phyloP scores from a whole-genome alignment of 306 rosid genomes.

The Abrus pulchellus region DNA sequence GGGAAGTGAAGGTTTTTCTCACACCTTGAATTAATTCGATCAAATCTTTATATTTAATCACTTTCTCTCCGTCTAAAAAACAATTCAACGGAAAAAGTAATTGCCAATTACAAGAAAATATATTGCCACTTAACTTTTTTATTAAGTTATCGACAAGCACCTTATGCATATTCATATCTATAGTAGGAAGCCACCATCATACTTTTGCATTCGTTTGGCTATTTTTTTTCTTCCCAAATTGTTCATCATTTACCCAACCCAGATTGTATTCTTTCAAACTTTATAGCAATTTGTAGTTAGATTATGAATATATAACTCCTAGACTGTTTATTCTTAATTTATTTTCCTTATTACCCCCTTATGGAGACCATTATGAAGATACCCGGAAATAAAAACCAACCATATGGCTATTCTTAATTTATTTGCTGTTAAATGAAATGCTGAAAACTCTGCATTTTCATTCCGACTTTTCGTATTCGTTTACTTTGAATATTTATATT shows the following conservation, averaged over 20 bases:
- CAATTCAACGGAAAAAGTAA: background rate
- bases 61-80: background rate
- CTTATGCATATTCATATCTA: background rate
- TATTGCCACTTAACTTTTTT: background rate
- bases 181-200: background rate
- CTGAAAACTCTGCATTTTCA: background rate
- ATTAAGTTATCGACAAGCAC: background rate
- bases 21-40: background rate
- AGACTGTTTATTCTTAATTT: too few species aligned
- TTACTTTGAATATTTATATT: background rate
- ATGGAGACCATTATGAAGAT: too few species aligned
- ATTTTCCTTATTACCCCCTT: too few species aligned
- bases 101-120: background rate
- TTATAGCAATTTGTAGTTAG: too few species aligned
- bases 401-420: too few species aligned
- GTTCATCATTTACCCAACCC: background rate
- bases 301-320: too few species aligned
- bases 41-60: background rate
- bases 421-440: background rate
- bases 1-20: background rate
- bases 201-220: conserved; percentile 19
- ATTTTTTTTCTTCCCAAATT: background rate
- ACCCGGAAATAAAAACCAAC: too few species aligned
- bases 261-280: background rate
- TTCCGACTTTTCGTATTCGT: background rate